These are phyloP conservation scores for Arbutus unedo DNA, from an alignment of 148 eudicot genomes.

Conservation along the genomic window DNA sequence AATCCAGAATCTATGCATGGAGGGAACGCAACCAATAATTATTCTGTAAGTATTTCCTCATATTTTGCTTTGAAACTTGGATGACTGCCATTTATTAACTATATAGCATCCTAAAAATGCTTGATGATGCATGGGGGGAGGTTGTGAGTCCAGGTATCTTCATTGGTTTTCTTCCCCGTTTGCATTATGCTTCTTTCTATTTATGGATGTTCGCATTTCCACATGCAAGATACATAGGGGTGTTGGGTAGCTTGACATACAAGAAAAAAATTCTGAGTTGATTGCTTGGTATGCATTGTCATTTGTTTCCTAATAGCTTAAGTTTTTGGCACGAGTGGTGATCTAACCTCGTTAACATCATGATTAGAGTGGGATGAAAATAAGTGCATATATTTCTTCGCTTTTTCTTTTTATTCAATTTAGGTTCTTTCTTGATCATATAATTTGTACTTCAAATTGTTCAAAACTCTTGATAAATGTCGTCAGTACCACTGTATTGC, in stretches of 20 bases:
- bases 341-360: background rate
- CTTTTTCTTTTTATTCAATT: background rate
- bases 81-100: background rate
- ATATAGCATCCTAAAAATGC: background rate
- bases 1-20: conserved; percentile 87
- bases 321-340: background rate
- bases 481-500: background rate
- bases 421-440: background rate
- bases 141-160: background rate
- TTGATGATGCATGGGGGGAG: background rate
- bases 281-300: background rate
- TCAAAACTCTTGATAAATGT: background rate
- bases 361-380: background rate
- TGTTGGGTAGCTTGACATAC: background rate
- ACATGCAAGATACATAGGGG: background rate
- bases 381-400: background rate
- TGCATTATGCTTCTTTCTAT: background rate
- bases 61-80: background rate
- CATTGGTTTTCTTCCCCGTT: background rate
- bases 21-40: conserved; percentile 37
- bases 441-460: background rate
- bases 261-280: background rate
- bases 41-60: conserved; percentile 30
- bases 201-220: background rate
- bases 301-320: background rate